phyloP scores from a whole-genome alignment of 2,329 filamentous ascomycete species.

The Stenocarpella maydis region DNA sequence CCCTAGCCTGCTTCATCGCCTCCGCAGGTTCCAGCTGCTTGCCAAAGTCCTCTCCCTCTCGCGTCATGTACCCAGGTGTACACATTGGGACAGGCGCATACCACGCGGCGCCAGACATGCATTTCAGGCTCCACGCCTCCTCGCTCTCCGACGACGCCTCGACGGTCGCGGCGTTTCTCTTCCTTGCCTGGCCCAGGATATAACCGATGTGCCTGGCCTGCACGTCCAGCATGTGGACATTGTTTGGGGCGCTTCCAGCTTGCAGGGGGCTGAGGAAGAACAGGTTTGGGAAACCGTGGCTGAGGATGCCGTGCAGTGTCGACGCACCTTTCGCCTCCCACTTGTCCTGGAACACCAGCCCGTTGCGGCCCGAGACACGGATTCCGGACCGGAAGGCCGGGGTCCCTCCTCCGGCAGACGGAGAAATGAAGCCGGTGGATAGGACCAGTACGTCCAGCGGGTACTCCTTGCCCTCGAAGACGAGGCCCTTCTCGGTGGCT shows the following conservation, averaged over 20 bases:
- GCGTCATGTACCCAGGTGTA: slow-evolving; percentile 10
- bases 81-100: slow-evolving; percentile 2
- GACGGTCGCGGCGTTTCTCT: neutral
- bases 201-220: slow-evolving; percentile 14
- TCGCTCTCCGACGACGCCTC: slow-evolving; percentile 12
- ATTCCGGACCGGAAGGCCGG: neutral
- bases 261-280: slow-evolving; percentile 8
- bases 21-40: slow-evolving; percentile 4
- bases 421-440: slow-evolving; percentile 48
- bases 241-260: neutral
- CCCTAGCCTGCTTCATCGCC: neutral
- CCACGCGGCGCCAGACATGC: neutral
- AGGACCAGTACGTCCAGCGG: slow-evolving; percentile 48
- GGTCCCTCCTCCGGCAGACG: neutral
- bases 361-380: neutral
- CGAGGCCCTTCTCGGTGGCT: slow-evolving; percentile 55
- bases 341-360: neutral
- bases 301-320: slow-evolving; percentile 12
- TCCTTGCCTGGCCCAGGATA: neutral
- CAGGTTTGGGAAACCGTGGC: slow-evolving; percentile 12
- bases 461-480: slow-evolving; percentile 57
- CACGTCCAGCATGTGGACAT: slow-evolving; percentile 8
- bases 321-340: neutral
- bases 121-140: slow-evolving; percentile 2
- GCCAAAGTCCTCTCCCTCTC: slow-evolving; percentile 9